These are phyloP conservation scores for Canna indica DNA, from an alignment of 176 grass and related monocot species.

Conservation along the genomic window DNA sequence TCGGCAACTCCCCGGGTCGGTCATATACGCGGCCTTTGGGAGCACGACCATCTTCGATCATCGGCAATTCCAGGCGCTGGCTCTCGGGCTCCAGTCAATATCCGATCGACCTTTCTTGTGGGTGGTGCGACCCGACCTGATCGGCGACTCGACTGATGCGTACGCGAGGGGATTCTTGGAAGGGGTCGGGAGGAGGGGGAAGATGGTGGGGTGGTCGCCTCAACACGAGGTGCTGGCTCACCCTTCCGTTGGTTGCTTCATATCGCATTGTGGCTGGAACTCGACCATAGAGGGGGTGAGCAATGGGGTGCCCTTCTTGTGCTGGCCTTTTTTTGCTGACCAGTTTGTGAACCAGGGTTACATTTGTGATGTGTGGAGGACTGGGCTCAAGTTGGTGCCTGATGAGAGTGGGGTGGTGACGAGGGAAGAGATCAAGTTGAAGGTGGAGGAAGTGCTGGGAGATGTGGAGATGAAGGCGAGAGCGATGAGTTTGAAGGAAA, in stretches of 20 bases:
- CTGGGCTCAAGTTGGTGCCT: conserved; percentile 27
- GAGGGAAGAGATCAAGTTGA: conserved; percentile 31
- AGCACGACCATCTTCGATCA: conserved; percentile 39
- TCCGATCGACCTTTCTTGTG: conserved; percentile 41
- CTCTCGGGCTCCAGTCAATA: conserved; percentile 34
- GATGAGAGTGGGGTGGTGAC: conserved; percentile 27
- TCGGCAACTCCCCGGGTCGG: conserved; percentile 26
- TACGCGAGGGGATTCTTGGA: conserved; percentile 29
- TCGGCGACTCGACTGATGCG: background rate
- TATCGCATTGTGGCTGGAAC: conserved; percentile 14
- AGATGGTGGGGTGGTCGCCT: conserved; percentile 15
- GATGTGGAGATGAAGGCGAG: conserved; percentile 27
- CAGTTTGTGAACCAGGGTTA: conserved; percentile 48
- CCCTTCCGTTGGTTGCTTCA: conserved; percentile 11
- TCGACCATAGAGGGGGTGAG: conserved; percentile 13
- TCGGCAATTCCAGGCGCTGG: conserved; percentile 41
- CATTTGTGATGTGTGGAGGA: conserved; percentile 40
- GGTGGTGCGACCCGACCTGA: conserved; percentile 40
- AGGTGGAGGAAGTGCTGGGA: conserved; percentile 12
- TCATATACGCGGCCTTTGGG: conserved; percentile 56
- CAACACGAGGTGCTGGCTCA: conserved; percentile 14
- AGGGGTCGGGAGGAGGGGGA: conserved; percentile 1
- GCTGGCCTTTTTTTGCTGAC: conserved; percentile 55
- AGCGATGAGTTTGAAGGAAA: conserved; percentile 34
- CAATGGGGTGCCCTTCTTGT: conserved; percentile 43